phyloP scores from a whole-genome alignment of 176 grass and related monocot genomes.

The Oropetium thomaeum region DNA sequence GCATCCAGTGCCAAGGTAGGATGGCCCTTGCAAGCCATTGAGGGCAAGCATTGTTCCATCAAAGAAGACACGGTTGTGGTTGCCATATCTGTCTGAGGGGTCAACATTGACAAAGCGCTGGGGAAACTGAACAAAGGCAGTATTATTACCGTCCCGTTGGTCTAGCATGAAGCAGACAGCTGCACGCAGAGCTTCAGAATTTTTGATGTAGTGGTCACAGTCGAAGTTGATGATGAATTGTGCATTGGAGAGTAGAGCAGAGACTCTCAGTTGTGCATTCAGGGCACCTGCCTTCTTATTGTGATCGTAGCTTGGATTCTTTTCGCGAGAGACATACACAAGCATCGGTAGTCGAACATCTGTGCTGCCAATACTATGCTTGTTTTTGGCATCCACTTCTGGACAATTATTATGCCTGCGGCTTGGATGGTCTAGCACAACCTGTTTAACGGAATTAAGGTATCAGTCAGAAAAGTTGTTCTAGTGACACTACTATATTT shows the following conservation, averaged over 20 bases:
- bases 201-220: conserved; percentile 44
- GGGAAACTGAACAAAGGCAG: conserved; percentile 81
- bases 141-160: conserved; percentile 47
- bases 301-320: conserved; percentile 27
- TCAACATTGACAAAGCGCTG: conserved; percentile 85
- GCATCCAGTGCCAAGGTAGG: conserved; percentile 32
- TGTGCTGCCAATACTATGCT: not conserved
- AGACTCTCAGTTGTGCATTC: conserved; percentile 20
- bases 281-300: conserved; percentile 43
- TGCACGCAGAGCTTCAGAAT: conserved; percentile 30
- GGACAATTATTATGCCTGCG: not conserved
- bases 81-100: conserved; percentile 69
- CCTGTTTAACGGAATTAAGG: conserved; percentile 6
- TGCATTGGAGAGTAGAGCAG: conserved; percentile 26
- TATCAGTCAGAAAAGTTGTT: not conserved
- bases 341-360: conserved; percentile 16
- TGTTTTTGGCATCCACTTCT: not conserved
- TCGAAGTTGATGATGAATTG: conserved; percentile 45
- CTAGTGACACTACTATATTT: not conserved
- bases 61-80: conserved; percentile 85
- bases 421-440: conserved; percentile 29
- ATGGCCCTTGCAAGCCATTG: conserved; percentile 52
- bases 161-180: conserved; percentile 44
- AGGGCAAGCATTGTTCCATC: conserved; percentile 82
- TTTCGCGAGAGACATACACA: conserved; percentile 31